These are phyloP conservation scores for Rhizophagus prolifer DNA, from an alignment of 192 early-diverging fungal genomes.

Conservation along the genomic window DNA sequence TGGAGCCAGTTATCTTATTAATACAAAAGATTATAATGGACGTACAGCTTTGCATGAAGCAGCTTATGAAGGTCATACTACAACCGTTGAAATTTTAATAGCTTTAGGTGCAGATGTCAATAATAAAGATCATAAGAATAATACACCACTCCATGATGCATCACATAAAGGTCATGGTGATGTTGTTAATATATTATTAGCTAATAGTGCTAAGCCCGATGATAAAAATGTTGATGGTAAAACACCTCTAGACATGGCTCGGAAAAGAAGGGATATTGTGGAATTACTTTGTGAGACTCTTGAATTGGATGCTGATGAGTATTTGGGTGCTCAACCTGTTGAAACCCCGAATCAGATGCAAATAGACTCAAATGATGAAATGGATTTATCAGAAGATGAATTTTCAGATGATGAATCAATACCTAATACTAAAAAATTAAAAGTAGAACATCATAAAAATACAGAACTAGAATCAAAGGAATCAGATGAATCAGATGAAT, in stretches of 20 bases:
- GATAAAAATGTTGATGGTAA: slow-evolving; percentile 21
- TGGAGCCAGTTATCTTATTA: slow-evolving; percentile 60
- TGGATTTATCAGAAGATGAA: neutral
- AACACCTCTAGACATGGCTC: slow-evolving; percentile 15
- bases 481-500: neutral
- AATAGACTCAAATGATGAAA: slow-evolving; percentile 28
- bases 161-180: slow-evolving; percentile 53
- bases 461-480: neutral
- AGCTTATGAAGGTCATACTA: slow-evolving; percentile 45
- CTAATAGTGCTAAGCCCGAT: slow-evolving; percentile 39
- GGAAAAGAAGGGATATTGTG: slow-evolving; percentile 1
- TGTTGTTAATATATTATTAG: slow-evolving; percentile 47
- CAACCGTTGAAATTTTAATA: slow-evolving; percentile 45
- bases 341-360: neutral
- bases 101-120: slow-evolving; percentile 60
- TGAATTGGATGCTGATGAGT: neutral
- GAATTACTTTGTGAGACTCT: neutral
- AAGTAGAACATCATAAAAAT: neutral
- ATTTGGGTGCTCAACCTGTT: neutral
- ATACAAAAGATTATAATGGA: slow-evolving; percentile 57
- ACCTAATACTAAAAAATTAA: neutral
- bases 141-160: slow-evolving; percentile 69
- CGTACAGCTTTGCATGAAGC: slow-evolving; percentile 65
- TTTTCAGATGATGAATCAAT: neutral
- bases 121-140: slow-evolving; percentile 53